These are phyloP conservation scores for Paraconiothyrium sp. DNA, from an alignment of 2,329 filamentous ascomycete genomes.

Conservation along the genomic window DNA sequence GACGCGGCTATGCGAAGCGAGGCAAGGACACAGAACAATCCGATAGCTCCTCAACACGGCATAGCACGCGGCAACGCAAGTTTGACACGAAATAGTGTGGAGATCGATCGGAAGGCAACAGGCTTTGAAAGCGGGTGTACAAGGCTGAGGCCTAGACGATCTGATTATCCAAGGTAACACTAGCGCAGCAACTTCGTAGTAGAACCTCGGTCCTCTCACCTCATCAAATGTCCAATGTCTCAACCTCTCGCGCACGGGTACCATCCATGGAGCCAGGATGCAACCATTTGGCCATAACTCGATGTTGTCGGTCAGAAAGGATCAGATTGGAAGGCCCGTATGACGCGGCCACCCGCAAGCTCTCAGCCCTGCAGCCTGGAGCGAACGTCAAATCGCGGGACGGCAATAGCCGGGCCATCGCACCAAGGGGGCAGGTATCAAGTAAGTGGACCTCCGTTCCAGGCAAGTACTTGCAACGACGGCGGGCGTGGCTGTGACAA, in stretches of 20 bases:
- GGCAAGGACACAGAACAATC: background rate
- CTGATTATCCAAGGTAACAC: background rate
- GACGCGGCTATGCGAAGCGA: constrained; percentile 6
- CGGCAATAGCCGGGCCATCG: background rate
- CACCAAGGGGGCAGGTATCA: constrained; percentile 3
- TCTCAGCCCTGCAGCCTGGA: background rate
- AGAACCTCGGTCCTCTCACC: background rate
- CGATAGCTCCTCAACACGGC: background rate
- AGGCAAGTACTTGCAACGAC: constrained; percentile 2
- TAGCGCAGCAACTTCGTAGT: background rate
- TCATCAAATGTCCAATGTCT: background rate
- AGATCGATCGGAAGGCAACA: constrained; percentile 2
- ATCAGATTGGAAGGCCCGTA: background rate
- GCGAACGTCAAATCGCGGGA: background rate
- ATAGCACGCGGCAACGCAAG: background rate
- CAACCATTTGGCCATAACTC: background rate
- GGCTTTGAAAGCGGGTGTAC: background rate
- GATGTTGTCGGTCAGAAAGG: background rate
- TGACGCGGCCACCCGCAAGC: background rate
- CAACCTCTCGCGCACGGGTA: background rate
- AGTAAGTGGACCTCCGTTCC: background rate
- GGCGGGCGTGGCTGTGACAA: background rate
- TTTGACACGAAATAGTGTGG: background rate
- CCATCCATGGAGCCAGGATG: background rate
- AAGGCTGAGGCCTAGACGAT: background rate